These are phyloP conservation scores for Nicotiana rustica DNA, from an alignment of 305 asterid genomes.

Conservation along the genomic window DNA sequence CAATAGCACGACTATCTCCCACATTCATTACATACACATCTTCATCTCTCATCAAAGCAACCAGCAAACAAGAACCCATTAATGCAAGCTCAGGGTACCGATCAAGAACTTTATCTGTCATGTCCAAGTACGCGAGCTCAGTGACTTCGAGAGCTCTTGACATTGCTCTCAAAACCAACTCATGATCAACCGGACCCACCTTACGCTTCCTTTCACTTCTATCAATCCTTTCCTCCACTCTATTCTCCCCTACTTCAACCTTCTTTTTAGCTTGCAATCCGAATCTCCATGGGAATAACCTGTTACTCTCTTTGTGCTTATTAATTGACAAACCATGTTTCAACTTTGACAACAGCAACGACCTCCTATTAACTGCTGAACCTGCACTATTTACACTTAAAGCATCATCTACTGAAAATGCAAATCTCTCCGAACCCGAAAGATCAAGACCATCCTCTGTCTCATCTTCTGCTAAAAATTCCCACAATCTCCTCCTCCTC, in stretches of 20 bases:
- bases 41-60: constrained; percentile 83
- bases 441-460: constrained; percentile 82
- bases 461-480: constrained; percentile 76
- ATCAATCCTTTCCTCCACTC: constrained; percentile 40
- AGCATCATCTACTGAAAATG: constrained; percentile 86
- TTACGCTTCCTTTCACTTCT: constrained; percentile 60
- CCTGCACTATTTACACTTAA: constrained; percentile 72
- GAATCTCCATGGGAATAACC: constrained; percentile 77
- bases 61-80: constrained; percentile 90
- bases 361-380: constrained; percentile 76
- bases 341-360: constrained; percentile 73
- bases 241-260: constrained; percentile 42
- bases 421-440: constrained; percentile 86
- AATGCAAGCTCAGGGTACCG: constrained; percentile 84
- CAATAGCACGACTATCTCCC: constrained; percentile 92
- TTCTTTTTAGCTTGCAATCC: constrained; percentile 72
- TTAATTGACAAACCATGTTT: constrained; percentile 74
- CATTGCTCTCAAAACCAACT: constrained; percentile 78
- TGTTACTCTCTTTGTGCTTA: constrained; percentile 60
- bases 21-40: constrained; percentile 90
- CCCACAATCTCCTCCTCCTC: constrained; percentile 83
- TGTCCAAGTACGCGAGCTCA: constrained; percentile 73
- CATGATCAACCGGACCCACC: constrained; percentile 71
- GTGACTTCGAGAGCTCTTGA: constrained; percentile 75
- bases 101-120: constrained; percentile 85